phyloP scores from a whole-genome alignment of 2,329 filamentous ascomycete genomes.

The Sporothrix phasma region DNA sequence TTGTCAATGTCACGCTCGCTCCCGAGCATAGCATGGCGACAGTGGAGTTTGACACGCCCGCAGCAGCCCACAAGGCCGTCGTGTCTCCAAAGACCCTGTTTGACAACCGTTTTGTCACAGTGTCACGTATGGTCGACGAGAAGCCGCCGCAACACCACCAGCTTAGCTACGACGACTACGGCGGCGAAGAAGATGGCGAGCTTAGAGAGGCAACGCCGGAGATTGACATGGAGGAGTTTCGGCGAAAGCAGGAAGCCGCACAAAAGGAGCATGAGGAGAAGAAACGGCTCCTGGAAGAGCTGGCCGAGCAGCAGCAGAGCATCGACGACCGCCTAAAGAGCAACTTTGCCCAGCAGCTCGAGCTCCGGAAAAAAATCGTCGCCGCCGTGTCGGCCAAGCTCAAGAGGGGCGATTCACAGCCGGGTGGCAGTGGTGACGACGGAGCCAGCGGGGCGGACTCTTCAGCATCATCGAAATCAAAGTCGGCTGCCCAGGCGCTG shows the following conservation, averaged over 20 bases:
- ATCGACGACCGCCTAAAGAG: constrained; percentile 55
- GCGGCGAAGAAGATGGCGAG: constrained; percentile 14
- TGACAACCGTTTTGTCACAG: constrained; percentile 76
- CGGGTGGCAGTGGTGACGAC: background rate
- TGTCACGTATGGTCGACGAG: constrained; percentile 62
- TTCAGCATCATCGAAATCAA: background rate
- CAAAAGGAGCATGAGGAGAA: constrained; percentile 61
- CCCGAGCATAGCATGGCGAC: constrained; percentile 57
- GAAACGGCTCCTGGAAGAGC: constrained; percentile 49
- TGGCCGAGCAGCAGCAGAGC: constrained; percentile 49
- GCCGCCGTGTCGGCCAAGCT: constrained; percentile 45
- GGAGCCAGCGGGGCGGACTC: background rate
- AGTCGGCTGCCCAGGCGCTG: constrained; percentile 22
- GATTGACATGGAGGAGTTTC: constrained; percentile 60
- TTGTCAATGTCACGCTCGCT: constrained; percentile 55
- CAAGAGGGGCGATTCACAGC: background rate
- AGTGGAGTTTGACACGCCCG: constrained; percentile 58
- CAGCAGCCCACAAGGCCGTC: constrained; percentile 59
- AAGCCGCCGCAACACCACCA: background rate
- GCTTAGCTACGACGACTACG: constrained; percentile 22
- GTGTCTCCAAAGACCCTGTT: constrained; percentile 71
- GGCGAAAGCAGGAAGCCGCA: constrained; percentile 58
- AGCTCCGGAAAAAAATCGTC: constrained; percentile 52
- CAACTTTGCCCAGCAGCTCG: constrained; percentile 51
- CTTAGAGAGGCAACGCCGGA: constrained; percentile 34